phyloP scores from a whole-genome alignment of 208 protist species.

The Crithidia sp. region DNA sequence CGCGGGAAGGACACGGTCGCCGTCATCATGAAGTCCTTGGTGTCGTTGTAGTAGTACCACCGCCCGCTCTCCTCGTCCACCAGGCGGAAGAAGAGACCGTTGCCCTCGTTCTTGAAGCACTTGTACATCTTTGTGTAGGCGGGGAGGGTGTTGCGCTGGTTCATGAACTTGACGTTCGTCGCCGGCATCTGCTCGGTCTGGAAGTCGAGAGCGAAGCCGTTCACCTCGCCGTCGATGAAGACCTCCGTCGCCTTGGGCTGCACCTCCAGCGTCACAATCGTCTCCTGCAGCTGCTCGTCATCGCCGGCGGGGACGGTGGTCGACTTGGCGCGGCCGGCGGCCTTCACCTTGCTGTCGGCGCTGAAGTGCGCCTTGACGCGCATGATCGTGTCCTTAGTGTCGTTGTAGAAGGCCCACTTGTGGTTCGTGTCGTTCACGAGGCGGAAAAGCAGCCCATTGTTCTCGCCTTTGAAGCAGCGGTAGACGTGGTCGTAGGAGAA shows the following conservation, averaged over 20 bases:
- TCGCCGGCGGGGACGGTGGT: constrained; percentile 15
- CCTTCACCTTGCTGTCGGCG: constrained; percentile 33
- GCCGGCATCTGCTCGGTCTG: constrained; percentile 38
- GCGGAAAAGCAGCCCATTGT: constrained; percentile 58
- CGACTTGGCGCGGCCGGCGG: constrained; percentile 24
- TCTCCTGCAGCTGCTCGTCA: constrained; percentile 19
- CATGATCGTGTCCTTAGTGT: constrained; percentile 45
- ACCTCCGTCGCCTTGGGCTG: constrained; percentile 45
- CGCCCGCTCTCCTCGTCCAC: constrained; percentile 56
- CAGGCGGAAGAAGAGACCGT: constrained; percentile 85
- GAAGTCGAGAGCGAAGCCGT: constrained; percentile 44
- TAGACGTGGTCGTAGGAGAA: constrained; percentile 48
- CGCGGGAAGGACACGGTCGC: constrained; percentile 65
- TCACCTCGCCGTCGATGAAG: constrained; percentile 61
- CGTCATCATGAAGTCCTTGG: constrained; percentile 73
- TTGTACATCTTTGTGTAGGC: constrained; percentile 61
- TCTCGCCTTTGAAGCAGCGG: constrained; percentile 54
- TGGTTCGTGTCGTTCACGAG: constrained; percentile 38
- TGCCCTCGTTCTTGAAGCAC: constrained; percentile 80
- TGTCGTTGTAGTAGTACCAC: constrained; percentile 91
- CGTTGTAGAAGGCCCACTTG: constrained; percentile 75
- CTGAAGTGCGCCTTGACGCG: constrained; percentile 35
- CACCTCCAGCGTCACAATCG: constrained; percentile 44
- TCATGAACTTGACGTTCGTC: constrained; percentile 38
- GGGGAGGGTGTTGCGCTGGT: constrained; percentile 31